Evolutionary conservation across 768 basidiomycete species (phyloP).

Genomic region (Lentinula guzmanii): DNA sequence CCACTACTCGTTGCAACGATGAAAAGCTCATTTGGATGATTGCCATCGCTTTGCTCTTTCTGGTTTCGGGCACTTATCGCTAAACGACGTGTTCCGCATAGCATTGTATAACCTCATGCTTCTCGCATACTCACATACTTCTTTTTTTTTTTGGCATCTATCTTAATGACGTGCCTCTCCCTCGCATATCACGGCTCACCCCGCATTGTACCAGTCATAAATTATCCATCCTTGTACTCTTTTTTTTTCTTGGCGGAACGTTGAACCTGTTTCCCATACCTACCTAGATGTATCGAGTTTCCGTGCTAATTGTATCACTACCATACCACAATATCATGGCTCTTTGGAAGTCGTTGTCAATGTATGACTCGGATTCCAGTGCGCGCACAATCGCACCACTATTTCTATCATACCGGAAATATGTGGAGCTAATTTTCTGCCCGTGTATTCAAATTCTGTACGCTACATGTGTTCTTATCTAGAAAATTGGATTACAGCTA

Average conservation of each 20-base stretch:
- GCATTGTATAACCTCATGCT: not conserved
- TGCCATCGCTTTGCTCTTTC: not conserved
- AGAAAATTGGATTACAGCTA: too few relatives aligned
- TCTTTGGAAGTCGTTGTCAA: too few relatives aligned
- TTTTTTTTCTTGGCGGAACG: not conserved
- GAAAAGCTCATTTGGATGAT: not conserved
- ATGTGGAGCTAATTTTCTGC: too few relatives aligned
- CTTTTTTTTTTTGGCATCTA: not conserved
- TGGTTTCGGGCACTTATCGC: too few relatives aligned
- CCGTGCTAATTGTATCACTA: not conserved
- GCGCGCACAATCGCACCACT: too few relatives aligned
- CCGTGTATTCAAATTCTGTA: too few relatives aligned
- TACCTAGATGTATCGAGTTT: not conserved
- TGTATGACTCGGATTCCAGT: too few relatives aligned
- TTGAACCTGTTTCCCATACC: not conserved
- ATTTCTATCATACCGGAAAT: too few relatives aligned
- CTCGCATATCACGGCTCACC: not conserved
- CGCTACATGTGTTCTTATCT: too few relatives aligned
- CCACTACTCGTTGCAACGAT: too few relatives aligned
- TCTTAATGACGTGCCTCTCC: not conserved
- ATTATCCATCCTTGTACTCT: not conserved
- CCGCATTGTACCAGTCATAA: not conserved
- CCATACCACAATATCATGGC: not conserved
- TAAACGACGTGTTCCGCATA: not conserved
- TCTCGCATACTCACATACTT: not conserved